Evolutionary conservation across 371 early-diverging fungal genomes (phyloP), one percentile per base, ranked within the genome.

Genomic region (Actinomucor elegans): DNA sequence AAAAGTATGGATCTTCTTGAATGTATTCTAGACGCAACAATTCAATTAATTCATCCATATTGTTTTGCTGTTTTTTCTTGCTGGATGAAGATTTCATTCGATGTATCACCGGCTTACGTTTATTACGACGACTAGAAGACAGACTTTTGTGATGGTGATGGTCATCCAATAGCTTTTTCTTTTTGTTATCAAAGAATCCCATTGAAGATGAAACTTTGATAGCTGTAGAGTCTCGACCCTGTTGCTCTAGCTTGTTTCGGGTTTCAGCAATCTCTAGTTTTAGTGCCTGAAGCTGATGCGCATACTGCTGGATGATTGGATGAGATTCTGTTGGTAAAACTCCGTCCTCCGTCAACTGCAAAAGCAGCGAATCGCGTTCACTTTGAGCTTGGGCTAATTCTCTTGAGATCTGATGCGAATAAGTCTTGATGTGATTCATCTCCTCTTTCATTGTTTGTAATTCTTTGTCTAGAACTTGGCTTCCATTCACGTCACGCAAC

Each of bases 361-460:
- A 55, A 42, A 75, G 42, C 23, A 80, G 51, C 0, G 75, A 69
- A 24, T 84, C 80, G 23, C 76, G 72, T 56, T 77, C 78, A 12
- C 74, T 73, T 21, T 67, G 62, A 4, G 64, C 69, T 32, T 69
- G 48, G 17, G 64, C 61, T 8, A 84, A 58, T 49, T 84, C 77
- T 5, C 50, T 45, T 26, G 69, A 58, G 11, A 58, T 43, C 33
- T 69, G 66, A 8, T 57, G 55, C 28, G 68, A 54, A 52, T 68
- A 72, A 20, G 63, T 64, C 28, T 70, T 73, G 29, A 75, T 63
- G 3, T 67, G 46, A 0, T 64, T 55, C 15, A 73, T 64, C 44
- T 80, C 75, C 36, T 69, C 64, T 34, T 52, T 53, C n/a, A 68
- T 55, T 6, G 57, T 49, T 6, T 61, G 58, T 38, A 76, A 56